Evolutionary conservation across 2,329 filamentous ascomycete species (phyloP).

Genomic region (Ophiostoma populinum): DNA sequence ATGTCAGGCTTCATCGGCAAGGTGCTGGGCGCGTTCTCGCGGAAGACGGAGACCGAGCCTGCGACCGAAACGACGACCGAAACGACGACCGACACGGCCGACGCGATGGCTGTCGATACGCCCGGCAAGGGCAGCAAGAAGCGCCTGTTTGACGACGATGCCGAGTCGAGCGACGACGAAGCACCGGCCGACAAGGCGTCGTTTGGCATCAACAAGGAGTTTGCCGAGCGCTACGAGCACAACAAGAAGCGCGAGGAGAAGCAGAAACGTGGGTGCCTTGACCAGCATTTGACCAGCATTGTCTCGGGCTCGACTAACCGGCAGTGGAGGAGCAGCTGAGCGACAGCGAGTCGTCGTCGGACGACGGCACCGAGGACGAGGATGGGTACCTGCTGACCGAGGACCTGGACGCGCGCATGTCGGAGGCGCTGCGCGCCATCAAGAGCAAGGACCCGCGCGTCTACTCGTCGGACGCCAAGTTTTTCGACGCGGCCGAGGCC

Average conservation of each 20-base stretch:
- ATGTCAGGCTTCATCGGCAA: conserved; percentile 9
- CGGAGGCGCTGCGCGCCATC: conserved; percentile 73
- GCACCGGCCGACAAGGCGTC: conserved; percentile 14
- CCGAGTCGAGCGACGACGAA: conserved; percentile 23
- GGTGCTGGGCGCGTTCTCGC: conserved; percentile 5
- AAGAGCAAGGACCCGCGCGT: conserved; percentile 79
- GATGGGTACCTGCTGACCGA: conserved; percentile 74
- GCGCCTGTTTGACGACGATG: conserved; percentile 36
- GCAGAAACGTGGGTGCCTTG: conserved; percentile 38
- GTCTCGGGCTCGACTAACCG: not conserved
- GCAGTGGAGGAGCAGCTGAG: conserved; percentile 67
- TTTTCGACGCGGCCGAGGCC: conserved; percentile 51
- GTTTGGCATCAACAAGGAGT: conserved; percentile 82
- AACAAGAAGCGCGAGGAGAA: conserved; percentile 93
- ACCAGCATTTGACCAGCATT: not conserved
- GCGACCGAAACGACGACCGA: not conserved
- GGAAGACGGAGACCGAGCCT: not conserved
- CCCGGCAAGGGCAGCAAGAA: conserved; percentile 19
- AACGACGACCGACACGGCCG: not conserved
- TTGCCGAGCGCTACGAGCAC: conserved; percentile 76
- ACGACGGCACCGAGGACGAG: conserved; percentile 76
- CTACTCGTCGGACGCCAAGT: conserved; percentile 64
- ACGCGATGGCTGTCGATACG: not conserved
- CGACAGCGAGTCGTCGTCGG: conserved; percentile 44
- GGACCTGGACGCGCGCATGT: conserved; percentile 72